phyloP scores from a whole-genome alignment of 192 early-diverging fungal genomes.

The Gonapodya sp. region DNA sequence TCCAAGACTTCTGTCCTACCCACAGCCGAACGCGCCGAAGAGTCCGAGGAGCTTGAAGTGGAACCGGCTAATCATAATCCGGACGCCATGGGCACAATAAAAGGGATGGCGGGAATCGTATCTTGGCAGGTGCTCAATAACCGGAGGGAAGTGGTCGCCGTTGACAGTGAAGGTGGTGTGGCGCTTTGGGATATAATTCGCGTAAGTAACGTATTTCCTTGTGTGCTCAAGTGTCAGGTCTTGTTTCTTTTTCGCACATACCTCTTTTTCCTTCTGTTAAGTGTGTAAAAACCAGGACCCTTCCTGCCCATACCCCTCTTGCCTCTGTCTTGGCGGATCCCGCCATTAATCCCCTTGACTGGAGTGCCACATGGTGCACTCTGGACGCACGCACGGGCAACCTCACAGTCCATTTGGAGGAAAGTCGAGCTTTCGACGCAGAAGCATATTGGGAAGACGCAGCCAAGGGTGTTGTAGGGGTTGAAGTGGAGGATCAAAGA shows the following conservation, averaged over 20 bases:
- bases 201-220: too few species aligned
- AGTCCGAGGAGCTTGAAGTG: slow-evolving; percentile 12
- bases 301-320: neutral
- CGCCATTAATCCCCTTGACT: slow-evolving; percentile 55
- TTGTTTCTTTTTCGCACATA: neutral
- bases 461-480: slow-evolving; percentile 14
- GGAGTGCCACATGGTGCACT: slow-evolving; percentile 82
- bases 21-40: slow-evolving; percentile 15
- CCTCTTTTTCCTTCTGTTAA: neutral
- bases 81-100: slow-evolving; percentile 10
- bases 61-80: slow-evolving; percentile 34
- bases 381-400: slow-evolving; percentile 85
- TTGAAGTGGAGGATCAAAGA: slow-evolving; percentile 57
- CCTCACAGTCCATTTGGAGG: slow-evolving; percentile 80
- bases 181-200: slow-evolving; percentile 86
- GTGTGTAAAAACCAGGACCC: neutral
- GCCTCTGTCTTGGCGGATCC: slow-evolving; percentile 40
- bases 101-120: slow-evolving; percentile 46
- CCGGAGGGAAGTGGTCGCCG: slow-evolving; percentile 73
- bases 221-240: too few species aligned
- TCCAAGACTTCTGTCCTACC: neutral
- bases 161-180: slow-evolving; percentile 68
- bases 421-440: slow-evolving; percentile 68
- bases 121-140: slow-evolving; percentile 68
- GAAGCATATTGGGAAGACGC: slow-evolving; percentile 85